A percentile compares a stretch with the other conserved stretches of the same genome.
phyloP scores from a whole-genome alignment of 1,284 basidiomycete genomes.

The Dichomitus squalens region DNA sequence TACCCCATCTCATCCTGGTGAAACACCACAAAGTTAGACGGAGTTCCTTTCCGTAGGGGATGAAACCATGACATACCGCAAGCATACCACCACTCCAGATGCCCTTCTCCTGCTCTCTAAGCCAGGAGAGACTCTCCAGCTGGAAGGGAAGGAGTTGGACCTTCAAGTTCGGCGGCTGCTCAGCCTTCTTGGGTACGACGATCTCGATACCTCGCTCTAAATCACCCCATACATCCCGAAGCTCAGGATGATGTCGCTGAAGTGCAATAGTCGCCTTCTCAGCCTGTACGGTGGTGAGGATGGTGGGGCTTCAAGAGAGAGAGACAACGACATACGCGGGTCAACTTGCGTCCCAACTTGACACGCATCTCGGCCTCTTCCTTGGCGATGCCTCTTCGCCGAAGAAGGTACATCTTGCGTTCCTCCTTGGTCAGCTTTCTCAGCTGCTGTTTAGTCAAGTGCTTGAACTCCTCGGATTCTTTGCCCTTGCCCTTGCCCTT shows the following conservation, averaged over 20 bases:
- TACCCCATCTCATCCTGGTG: constrained; percentile 88
- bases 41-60: background rate
- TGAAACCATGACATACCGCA: constrained; percentile 57
- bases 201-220: constrained; percentile 68
- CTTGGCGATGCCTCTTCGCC: constrained; percentile 28
- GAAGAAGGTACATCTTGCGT: constrained; percentile 27
- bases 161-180: constrained; percentile 84
- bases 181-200: constrained; percentile 69
- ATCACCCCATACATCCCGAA: constrained; percentile 88
- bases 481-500: constrained; percentile 22
- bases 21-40: background rate
- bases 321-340: constrained; percentile 5
- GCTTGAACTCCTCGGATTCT: constrained; percentile 16
- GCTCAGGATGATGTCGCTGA: constrained; percentile 71
- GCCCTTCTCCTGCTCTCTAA: constrained; percentile 91
- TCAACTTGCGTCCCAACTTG: constrained; percentile 16
- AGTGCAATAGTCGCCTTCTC: constrained; percentile 77
- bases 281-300: constrained; percentile 46
- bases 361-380: constrained; percentile 17
- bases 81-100: constrained; percentile 93
- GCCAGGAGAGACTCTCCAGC: constrained; percentile 93
- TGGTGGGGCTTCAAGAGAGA: too few relatives aligned
- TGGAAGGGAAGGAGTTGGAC: constrained; percentile 79
- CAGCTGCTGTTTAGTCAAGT: constrained; percentile 42
- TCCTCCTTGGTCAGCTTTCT: constrained; percentile 31